Conservation (phyloP, 2,329 filamentous ascomycete genomes). For the Fusarium piperis region DNA sequence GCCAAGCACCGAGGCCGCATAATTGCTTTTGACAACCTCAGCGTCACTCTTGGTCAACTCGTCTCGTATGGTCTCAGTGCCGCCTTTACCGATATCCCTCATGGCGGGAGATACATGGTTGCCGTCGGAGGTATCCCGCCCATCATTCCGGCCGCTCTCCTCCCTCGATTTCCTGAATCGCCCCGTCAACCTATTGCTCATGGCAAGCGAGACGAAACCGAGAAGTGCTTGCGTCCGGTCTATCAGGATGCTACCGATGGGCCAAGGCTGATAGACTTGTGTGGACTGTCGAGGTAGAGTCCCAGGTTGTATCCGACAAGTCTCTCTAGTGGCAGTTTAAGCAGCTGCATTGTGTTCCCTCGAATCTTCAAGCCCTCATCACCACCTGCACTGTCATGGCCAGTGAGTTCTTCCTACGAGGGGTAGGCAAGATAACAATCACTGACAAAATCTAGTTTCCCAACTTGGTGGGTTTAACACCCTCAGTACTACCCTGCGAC, state of each 20-base stretch:
- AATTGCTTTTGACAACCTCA: conserved; percentile 59
- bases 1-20: conserved; percentile 59
- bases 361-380: conserved; percentile 56
- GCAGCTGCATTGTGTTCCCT: conserved; percentile 54
- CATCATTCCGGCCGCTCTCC: conserved; percentile 53
- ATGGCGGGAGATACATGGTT: conserved; percentile 61
- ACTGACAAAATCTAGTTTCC: conserved; percentile 38
- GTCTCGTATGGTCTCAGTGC: conserved; percentile 54
- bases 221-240: conserved; percentile 49
- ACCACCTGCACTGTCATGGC: conserved; percentile 60
- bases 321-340: conserved; percentile 53
- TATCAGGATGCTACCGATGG: conserved; percentile 51
- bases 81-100: conserved; percentile 50
- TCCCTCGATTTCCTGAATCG: conserved; percentile 58
- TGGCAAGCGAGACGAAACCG: conserved; percentile 51
- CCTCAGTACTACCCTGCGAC: conserved; percentile 59
- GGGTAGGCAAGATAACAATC: accelerated
- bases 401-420: conserved; percentile 4
- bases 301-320: conserved; percentile 48
- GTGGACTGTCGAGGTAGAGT: conserved; percentile 32
- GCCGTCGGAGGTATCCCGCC: conserved; percentile 57
- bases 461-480: conserved; percentile 63
- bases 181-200: conserved; percentile 57
- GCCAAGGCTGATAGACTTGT: conserved; percentile 55
- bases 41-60: conserved; percentile 53